phyloP scores from a whole-genome alignment of 2,329 filamentous ascomycete species.

The Cercospora nicotianae region DNA sequence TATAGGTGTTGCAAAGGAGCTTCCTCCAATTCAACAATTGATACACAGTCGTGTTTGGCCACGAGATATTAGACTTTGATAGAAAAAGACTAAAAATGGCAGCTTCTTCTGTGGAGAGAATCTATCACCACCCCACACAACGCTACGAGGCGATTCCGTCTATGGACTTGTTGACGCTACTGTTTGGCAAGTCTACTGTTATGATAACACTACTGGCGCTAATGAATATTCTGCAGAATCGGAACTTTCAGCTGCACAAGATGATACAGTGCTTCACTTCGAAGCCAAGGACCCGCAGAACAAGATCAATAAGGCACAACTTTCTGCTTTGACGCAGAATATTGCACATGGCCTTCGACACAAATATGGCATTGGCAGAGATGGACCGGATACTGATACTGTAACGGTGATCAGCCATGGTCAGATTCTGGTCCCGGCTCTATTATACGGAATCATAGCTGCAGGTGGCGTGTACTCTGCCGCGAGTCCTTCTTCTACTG shows the following conservation, averaged over 20 bases:
- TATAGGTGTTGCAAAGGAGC: background rate
- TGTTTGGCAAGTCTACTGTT: slow-evolving; percentile 40
- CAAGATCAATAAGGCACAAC: slow-evolving; percentile 54
- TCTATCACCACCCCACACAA: slow-evolving; percentile 31
- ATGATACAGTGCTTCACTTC: slow-evolving; percentile 57
- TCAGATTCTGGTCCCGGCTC: slow-evolving; percentile 54
- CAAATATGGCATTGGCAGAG: slow-evolving; percentile 53
- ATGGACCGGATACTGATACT: slow-evolving; percentile 54
- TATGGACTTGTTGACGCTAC: slow-evolving; percentile 44
- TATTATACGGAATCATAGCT: slow-evolving; percentile 59
- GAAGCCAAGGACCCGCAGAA: slow-evolving; percentile 59
- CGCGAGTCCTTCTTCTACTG: slow-evolving; percentile 53
- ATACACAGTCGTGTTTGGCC: background rate
- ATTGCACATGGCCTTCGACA: slow-evolving; percentile 59
- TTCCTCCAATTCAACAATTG: background rate
- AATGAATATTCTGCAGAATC: slow-evolving; percentile 15
- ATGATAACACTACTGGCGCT: background rate
- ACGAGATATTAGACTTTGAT: background rate
- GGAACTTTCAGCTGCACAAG: slow-evolving; percentile 40
- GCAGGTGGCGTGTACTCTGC: slow-evolving; percentile 61
- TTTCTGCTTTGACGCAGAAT: slow-evolving; percentile 52
- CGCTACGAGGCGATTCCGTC: slow-evolving; percentile 35
- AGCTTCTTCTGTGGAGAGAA: slow-evolving; percentile 21
- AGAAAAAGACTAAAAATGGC: slow-evolving; percentile 14
- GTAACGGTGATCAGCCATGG: slow-evolving; percentile 59